Evolutionary conservation across 768 basidiomycete genomes (phyloP).

Genomic region (Suillus occidentalis): DNA sequence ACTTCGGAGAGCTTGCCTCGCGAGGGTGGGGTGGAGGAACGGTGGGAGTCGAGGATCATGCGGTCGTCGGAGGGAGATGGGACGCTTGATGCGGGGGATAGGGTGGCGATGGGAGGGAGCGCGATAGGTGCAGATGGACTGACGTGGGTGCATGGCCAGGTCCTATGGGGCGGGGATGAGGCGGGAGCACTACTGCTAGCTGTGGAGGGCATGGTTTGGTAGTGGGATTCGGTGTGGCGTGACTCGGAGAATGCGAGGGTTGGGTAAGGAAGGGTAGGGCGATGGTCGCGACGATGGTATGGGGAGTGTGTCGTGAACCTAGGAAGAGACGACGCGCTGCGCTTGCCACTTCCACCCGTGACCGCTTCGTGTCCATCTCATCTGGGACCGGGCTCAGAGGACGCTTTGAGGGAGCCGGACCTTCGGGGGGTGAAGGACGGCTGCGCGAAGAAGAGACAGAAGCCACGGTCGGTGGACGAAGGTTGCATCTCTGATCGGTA

Average conservation of each 20-base stretch:
- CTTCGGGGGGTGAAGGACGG: constrained; percentile 60
- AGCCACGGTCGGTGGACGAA: constrained; percentile 49
- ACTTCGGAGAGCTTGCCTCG: constrained; percentile 55
- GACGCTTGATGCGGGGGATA: constrained; percentile 60
- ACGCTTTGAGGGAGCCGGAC: constrained; percentile 56
- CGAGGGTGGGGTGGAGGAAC: constrained; percentile 50
- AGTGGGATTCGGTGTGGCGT: constrained; percentile 40
- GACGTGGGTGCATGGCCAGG: constrained; percentile 43
- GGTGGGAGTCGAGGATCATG: constrained; percentile 35
- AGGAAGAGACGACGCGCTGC: constrained; percentile 52
- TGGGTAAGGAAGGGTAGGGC: constrained; percentile 73
- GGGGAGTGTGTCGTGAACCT: constrained; percentile 51
- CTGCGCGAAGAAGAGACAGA: constrained; percentile 60
- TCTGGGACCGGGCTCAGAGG: constrained; percentile 68
- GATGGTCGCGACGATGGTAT: constrained; percentile 63
- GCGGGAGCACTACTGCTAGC: constrained; percentile 62
- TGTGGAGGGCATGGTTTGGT: constrained; percentile 52
- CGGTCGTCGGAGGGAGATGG: constrained; percentile 50
- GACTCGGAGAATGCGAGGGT: constrained; percentile 72
- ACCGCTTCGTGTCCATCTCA: constrained; percentile 62
- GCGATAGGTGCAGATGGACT: constrained; percentile 43
- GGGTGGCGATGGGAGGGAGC: constrained; percentile 69
- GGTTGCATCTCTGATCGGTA: constrained; percentile 34
- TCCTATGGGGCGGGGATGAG: constrained; percentile 74
- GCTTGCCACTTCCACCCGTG: constrained; percentile 56